phyloP scores from a whole-genome alignment of 495 filamentous ascomycete genomes.

The Penicillium canariense region DNA sequence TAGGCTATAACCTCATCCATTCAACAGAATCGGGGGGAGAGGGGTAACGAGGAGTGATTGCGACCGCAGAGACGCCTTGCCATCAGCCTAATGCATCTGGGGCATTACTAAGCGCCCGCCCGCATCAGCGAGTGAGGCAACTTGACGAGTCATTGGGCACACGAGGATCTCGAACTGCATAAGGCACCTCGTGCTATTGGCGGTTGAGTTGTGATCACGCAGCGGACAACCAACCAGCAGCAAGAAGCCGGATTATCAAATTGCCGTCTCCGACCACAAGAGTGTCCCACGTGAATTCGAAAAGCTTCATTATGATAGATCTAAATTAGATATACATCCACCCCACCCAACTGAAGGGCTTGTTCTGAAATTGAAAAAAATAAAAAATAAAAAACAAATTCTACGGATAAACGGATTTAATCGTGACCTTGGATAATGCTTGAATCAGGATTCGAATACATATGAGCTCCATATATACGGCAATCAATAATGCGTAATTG shows the following conservation, averaged over 20 bases:
- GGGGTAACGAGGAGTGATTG: conserved; percentile 2
- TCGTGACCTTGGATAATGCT: not conserved
- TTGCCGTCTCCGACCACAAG: not conserved
- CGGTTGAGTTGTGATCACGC: not conserved
- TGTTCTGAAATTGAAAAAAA: not conserved
- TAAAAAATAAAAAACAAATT: no score
- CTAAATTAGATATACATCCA: not conserved
- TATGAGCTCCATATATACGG: not conserved
- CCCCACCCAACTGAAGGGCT: not conserved
- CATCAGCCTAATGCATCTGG: conserved; percentile 1
- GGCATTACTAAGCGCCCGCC: not conserved
- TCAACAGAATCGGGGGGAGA: not conserved
- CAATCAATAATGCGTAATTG: not conserved
- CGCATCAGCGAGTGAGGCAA: not conserved
- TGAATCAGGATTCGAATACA: not conserved
- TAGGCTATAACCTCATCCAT: not conserved
- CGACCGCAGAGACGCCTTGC: conserved; percentile 2
- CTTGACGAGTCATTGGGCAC: not conserved
- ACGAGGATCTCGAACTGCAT: not conserved
- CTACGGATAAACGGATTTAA: not conserved
- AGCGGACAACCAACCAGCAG: not conserved
- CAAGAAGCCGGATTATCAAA: not conserved
- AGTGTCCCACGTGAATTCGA: not conserved
- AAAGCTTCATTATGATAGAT: not conserved
- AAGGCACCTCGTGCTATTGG: conserved; percentile 3